Conservation (phyloP, 225 moss, liverwort and hornwort genomes). For the Lunularia cruciata region DNA sequence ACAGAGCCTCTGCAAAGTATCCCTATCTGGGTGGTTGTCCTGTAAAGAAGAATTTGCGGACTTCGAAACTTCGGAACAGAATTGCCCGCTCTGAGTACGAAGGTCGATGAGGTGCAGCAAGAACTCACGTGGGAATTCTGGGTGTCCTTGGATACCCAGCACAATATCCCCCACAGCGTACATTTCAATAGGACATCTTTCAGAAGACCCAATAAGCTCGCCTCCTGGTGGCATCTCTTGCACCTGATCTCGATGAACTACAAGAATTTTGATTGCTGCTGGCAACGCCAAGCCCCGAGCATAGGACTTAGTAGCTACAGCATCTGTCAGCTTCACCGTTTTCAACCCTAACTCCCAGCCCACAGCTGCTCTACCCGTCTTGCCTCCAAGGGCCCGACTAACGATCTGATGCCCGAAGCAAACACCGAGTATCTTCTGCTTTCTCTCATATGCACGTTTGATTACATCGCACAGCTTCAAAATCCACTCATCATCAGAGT, state of each 20-base stretch:
- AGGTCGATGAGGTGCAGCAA: constrained; percentile 60
- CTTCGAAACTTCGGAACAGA: constrained; percentile 51
- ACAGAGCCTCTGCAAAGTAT: constrained; percentile 58
- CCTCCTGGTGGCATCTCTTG: constrained; percentile 64
- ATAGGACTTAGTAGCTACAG: constrained; percentile 63
- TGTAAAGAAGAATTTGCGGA: constrained; percentile 46
- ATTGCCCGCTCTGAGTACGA: constrained; percentile 33
- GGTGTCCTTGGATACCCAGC: constrained; percentile 86
- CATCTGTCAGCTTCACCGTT: constrained; percentile 49
- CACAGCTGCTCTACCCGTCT: constrained; percentile 64
- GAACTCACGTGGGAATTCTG: constrained; percentile 68
- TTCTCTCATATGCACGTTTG: constrained; percentile 51
- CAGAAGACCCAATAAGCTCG: constrained; percentile 68
- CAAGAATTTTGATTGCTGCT: constrained; percentile 48
- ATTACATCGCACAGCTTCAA: constrained; percentile 57
- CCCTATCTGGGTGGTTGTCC: constrained; percentile 48
- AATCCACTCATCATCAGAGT: constrained; percentile 34
- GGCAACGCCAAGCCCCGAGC: constrained; percentile 61
- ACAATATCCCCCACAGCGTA: constrained; percentile 64
- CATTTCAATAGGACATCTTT: constrained; percentile 65
- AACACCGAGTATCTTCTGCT: constrained; percentile 59
- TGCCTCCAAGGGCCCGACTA: constrained; percentile 90
- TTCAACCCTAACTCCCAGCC: constrained; percentile 91
- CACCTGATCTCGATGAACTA: constrained; percentile 77
- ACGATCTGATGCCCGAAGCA: constrained; percentile 97